These are phyloP conservation scores for Stipa capillata DNA, from an alignment of 176 grass and related monocot genomes.

Conservation along the genomic window DNA sequence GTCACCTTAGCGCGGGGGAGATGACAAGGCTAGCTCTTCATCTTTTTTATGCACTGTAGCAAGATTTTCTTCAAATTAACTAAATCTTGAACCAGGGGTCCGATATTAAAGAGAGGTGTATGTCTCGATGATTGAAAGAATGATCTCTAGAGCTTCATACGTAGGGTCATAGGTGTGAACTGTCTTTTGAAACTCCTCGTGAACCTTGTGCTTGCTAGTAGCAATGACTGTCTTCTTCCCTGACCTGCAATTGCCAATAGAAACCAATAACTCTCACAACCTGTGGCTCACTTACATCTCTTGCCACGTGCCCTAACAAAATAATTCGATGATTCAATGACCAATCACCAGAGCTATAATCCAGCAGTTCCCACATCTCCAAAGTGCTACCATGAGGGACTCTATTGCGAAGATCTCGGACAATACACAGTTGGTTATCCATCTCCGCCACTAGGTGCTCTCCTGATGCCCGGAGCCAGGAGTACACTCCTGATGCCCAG, in stretches of 20 bases:
- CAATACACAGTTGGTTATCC: neutral
- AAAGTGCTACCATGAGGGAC: neutral
- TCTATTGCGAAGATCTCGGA: neutral
- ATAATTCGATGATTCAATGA: neutral
- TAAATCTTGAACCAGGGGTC: neutral
- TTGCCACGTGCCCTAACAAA: neutral
- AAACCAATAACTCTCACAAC: neutral
- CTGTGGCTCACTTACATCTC: neutral
- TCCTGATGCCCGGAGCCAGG: neutral
- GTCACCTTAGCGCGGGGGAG: neutral
- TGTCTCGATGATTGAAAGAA: neutral
- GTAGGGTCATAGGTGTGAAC: neutral
- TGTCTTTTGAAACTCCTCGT: neutral
- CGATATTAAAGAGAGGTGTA: neutral
- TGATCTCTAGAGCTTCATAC: neutral
- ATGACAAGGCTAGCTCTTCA: neutral
- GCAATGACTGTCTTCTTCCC: neutral
- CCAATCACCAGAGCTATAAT: neutral
- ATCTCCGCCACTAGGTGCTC: neutral
- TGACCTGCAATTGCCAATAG: neutral
- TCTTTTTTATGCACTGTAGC: neutral
- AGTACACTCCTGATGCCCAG: neutral
- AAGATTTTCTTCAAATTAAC: neutral
- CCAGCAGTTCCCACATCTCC: neutral
- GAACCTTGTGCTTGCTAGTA: neutral